Percentiles rank a stretch among this genome's conserved stretches.
Conservation (phyloP, 352 stramenopile species). For the Pythium aphanidermatum region DNA sequence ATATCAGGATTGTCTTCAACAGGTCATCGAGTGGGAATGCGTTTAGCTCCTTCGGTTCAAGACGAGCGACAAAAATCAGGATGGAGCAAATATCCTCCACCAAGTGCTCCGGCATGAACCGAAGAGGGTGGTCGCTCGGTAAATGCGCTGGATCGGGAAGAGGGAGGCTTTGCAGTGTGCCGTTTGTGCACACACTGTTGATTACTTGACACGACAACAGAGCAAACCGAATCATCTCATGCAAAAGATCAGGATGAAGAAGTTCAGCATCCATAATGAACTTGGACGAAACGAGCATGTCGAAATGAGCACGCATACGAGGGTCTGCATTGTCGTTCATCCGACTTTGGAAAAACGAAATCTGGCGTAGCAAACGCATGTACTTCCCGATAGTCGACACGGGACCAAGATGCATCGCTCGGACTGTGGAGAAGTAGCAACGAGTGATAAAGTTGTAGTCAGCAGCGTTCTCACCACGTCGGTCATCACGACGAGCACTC, state of each 20-base stretch:
- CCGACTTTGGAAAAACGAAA: slow-evolving; percentile 85
- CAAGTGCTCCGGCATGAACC: slow-evolving; percentile 92
- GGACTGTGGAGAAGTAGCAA: slow-evolving; percentile 94
- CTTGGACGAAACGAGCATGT: slow-evolving; percentile 59
- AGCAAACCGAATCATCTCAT: slow-evolving; percentile 71
- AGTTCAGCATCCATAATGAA: slow-evolving; percentile 79
- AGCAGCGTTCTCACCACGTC: slow-evolving; percentile 5
- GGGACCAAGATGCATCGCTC: slow-evolving; percentile 89
- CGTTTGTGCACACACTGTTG: slow-evolving; percentile 40
- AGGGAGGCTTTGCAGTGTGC: slow-evolving; percentile 19
- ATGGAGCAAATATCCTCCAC: slow-evolving; percentile 93
- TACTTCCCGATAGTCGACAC: slow-evolving; percentile 80
- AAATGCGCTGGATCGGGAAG: slow-evolving; percentile 29
- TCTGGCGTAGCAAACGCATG: slow-evolving; percentile 84
- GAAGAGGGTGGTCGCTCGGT: slow-evolving; percentile 36
- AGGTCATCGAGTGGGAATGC: slow-evolving; percentile 85
- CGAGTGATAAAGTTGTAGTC: slow-evolving; percentile 96
- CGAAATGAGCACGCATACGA: slow-evolving; percentile 68
- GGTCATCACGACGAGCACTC: slow-evolving; percentile 12
- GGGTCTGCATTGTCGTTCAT: slow-evolving; percentile 71
- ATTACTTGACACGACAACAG: slow-evolving; percentile 60
- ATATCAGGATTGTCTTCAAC: slow-evolving; percentile 87
- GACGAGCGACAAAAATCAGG: slow-evolving; percentile 87
- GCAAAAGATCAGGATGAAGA: slow-evolving; percentile 67
- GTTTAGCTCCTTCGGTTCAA: slow-evolving; percentile 81